Base-by-base conservation (phyloP, 1,284 basidiomycete species). In the Fomes fomentarius region DNA sequence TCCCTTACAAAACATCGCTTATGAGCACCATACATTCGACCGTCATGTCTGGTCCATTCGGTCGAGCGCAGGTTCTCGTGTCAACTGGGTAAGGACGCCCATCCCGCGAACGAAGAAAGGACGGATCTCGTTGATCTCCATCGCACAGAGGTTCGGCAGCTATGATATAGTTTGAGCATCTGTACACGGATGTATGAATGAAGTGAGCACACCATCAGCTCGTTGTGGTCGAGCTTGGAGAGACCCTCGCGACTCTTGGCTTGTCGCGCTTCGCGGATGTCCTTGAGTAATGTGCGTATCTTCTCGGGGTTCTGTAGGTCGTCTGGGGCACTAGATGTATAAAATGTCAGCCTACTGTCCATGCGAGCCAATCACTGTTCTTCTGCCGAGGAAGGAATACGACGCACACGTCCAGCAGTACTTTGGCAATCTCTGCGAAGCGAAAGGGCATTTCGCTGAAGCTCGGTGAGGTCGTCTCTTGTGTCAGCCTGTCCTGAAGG, bases 121-220 rank as follows among this genome's bases (percentile, higher is more conserved):
- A 45, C 93, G 82, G 60, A 96, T 87, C 71, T 96, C 94, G 72
- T 92, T 93, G 72, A 97, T 87, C 70, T 97, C 94, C 84, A 96
- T 87, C 0, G 93, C 86, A 52, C 88, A 93, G 22, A 96, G 76
- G 64, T 94, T 93, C 3, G 91, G 86, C 58, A 96, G 79, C 94
- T 54, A 21, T 96, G 64, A 25, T 17, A 26, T n/a, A 17, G 9
- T 0, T 14, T 41, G 38, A 46, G 34, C 33, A 28, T 21, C 47
- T 3, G 19, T n/a, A 17, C 12, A 9, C 1, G 40, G 28, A 15
- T 35, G 22, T 15, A 38, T 33, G 40, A 17, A 40, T 45, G 22
- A 30, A 35, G 67, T 9, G 28, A 17, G 40, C 50, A 14, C 70
- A 94, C 94, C 73, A 88, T 88, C 19, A 97, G 79, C 68, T 91